These are phyloP conservation scores for Porcisia deanei DNA, from an alignment of 208 protist genomes.

Conservation along the genomic window DNA sequence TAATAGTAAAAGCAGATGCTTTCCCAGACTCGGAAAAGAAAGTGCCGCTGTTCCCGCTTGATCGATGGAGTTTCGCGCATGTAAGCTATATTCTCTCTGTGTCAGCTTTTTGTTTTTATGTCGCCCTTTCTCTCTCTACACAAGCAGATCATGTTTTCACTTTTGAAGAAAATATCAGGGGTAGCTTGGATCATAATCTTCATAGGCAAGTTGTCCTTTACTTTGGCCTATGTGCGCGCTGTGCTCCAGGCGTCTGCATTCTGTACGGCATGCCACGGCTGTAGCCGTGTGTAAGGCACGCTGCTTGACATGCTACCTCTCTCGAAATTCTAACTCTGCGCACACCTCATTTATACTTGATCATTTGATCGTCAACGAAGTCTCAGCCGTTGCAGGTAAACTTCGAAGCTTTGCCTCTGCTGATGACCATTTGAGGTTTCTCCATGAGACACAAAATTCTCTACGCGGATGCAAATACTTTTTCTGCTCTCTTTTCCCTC, in stretches of 20 bases:
- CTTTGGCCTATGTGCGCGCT: neutral
- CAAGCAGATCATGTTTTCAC: neutral
- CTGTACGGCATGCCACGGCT: neutral
- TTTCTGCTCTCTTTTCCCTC: neutral
- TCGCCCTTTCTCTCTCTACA: neutral
- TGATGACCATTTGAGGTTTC: neutral
- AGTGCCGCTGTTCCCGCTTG: neutral
- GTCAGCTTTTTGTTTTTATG: neutral
- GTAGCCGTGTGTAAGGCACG: neutral
- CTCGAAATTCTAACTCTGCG: neutral
- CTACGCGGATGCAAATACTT: neutral
- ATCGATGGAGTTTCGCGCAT: neutral
- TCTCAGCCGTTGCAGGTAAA: neutral
- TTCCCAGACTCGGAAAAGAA: neutral
- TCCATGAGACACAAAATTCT: neutral
- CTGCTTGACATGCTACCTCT: neutral
- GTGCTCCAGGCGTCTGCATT: neutral
- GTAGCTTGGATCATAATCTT: neutral
- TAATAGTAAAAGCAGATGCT: neutral
- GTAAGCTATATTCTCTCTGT: slow-evolving; percentile 2
- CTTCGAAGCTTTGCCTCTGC: neutral
- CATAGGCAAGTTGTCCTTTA: neutral
- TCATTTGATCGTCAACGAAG: neutral
- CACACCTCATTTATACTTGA: neutral
- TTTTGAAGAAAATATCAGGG: neutral